Evolutionary conservation across 495 filamentous ascomycete genomes (phyloP), one percentile per base, ranked within the genome.

Genomic region (Penicillium canescens): DNA sequence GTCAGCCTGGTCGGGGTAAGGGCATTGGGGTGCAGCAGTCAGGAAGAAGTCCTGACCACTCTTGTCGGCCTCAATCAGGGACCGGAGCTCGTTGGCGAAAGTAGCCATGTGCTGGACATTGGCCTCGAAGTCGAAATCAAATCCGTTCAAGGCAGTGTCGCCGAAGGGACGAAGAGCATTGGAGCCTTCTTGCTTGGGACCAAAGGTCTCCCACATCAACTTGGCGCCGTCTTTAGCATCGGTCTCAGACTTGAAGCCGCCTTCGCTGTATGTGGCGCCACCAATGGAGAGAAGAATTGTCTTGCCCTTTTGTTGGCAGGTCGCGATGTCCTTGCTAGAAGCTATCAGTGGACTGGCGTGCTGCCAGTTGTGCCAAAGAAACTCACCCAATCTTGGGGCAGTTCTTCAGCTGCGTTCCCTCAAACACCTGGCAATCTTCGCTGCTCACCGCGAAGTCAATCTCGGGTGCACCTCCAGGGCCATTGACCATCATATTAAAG

Each of bases 121-220:
- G 46, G 72, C 69, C 59, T 88, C 85, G 36, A 86, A 80, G 65
- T 88, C 85, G 50, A 88, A 80, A 59, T 91, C 88, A 60, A 90
- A 90, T 3, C 88, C 88, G 59, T 91, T 87, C 38, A 91, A 63
- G 26, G 78, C 71, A 21, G 83, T 79, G 13, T 78, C 60, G 16
- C 84, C 85, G 54, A 91, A 89, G 4, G 88, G 88, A 34, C 86
- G 80, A 42, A 77, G 72, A 5, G 57, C 67, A 4, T 62, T 56
- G 6, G 60, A 62, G 1, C 42, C 57, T 6, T 51, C 41, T 45
- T 59, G 26, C 33, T 47, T 28, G 12, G 62, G 58, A 2, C 87
- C 87, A 62, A 91, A 91, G 35, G 87, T 81, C 36, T 81, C 66
- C 86, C 87, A 91, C 43, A 92, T 65, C 4, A 76, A 70, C 39